These are phyloP conservation scores for Forsythia viridissima DNA, from an alignment of 257 asterid species.

Conservation along the genomic window DNA sequence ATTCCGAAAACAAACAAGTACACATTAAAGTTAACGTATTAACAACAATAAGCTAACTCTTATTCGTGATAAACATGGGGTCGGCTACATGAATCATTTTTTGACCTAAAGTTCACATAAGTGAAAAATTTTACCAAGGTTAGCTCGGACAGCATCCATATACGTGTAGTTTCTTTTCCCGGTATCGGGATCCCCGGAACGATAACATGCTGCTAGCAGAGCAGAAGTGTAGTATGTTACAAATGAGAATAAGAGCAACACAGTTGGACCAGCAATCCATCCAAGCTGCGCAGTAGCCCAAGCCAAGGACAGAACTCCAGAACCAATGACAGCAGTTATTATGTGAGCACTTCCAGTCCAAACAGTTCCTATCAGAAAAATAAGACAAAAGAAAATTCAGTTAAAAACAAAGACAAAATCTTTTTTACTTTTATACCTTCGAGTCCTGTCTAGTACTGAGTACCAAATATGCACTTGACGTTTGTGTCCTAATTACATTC, in stretches of 20 bases:
- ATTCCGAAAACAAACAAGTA: constrained; percentile 5
- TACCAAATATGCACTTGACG: background rate
- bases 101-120: background rate
- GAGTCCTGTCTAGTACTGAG: no score
- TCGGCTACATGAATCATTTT: background rate
- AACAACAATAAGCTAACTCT: background rate
- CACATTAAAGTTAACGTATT: background rate
- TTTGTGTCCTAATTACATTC: background rate
- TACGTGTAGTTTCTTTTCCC: constrained; percentile 51
- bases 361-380: constrained; percentile 30
- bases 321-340: constrained; percentile 50
- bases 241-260: constrained; percentile 36
- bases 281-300: constrained; percentile 53
- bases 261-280: constrained; percentile 46
- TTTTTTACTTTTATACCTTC: background rate
- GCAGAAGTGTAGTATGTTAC: constrained; percentile 45
- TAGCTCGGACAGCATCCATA: constrained; percentile 45
- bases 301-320: constrained; percentile 47
- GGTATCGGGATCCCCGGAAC: constrained; percentile 38
- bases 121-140: constrained; percentile 26
- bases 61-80: background rate
- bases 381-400: background rate
- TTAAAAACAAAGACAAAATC: background rate
- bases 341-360: constrained; percentile 51
- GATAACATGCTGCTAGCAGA: constrained; percentile 44